phyloP scores from a whole-genome alignment of 176 grass and related monocot species.

The Lolium multiflorum region DNA sequence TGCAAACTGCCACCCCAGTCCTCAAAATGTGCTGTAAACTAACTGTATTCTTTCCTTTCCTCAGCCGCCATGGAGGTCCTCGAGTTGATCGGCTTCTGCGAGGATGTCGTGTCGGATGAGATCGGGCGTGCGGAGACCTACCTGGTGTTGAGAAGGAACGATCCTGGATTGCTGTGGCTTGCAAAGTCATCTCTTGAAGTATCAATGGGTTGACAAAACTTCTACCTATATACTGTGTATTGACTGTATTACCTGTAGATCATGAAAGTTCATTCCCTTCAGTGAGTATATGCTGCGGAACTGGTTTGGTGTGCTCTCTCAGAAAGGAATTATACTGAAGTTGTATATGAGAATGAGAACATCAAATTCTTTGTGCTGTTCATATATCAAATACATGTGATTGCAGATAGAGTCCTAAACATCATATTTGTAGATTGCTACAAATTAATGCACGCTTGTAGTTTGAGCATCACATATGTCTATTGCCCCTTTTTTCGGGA shows the following conservation, averaged over 20 bases:
- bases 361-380: not conserved
- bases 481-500: not conserved
- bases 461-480: not conserved
- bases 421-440: not conserved
- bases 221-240: not conserved
- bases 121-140: constrained; percentile 68
- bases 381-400: constrained; percentile 13
- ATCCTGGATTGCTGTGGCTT: constrained; percentile 90
- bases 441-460: not conserved
- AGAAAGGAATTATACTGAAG: not conserved
- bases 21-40: not conserved
- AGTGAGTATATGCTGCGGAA: not conserved
- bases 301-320: not conserved
- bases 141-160: constrained; percentile 89
- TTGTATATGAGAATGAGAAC: constrained; percentile 38
- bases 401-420: not conserved
- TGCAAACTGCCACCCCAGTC: not conserved
- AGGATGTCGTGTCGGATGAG: constrained; percentile 75
- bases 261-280: constrained; percentile 14
- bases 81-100: constrained; percentile 82
- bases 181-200: constrained; percentile 91
- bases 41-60: not conserved
- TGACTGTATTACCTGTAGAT: not conserved
- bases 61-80: constrained; percentile 92
- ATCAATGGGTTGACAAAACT: constrained; percentile 58